phyloP scores from a whole-genome alignment of 2,329 filamentous ascomycete genomes.

The Alternaria postmessia region DNA sequence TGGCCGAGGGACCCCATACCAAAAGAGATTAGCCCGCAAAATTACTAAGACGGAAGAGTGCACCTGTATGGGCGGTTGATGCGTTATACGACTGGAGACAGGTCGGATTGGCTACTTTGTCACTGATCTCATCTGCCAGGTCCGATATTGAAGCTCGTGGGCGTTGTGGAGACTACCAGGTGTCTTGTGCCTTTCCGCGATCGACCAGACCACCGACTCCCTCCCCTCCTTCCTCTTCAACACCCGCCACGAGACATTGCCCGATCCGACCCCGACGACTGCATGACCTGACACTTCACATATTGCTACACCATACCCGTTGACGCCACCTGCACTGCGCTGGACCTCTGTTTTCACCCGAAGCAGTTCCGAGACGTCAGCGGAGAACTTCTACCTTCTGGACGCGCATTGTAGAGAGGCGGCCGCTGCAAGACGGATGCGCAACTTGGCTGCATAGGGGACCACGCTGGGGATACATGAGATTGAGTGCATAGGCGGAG shows the following conservation, averaged over 20 bases:
- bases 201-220: constrained; percentile 24
- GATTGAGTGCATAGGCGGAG: constrained; percentile 13
- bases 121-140: constrained; percentile 4
- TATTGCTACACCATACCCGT: constrained; percentile 6
- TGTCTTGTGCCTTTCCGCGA: constrained; percentile 20
- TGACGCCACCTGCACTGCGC: constrained; percentile 15
- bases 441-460: constrained; percentile 22
- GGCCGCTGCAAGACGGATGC: constrained; percentile 26
- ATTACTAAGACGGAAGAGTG: constrained; percentile 26
- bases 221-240: constrained; percentile 24
- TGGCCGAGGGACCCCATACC: constrained; percentile 24
- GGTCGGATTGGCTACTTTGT: constrained; percentile 10
- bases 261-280: constrained; percentile 10
- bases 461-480: constrained; percentile 4
- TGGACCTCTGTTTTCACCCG: constrained; percentile 13
- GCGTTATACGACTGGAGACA: constrained; percentile 8
- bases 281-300: constrained; percentile 14
- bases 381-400: constrained; percentile 20
- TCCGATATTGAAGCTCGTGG: constrained; percentile 17
- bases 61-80: constrained; percentile 16
- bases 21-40: constrained; percentile 28
- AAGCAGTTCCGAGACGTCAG: constrained; percentile 41
- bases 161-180: constrained; percentile 20
- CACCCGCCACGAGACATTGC: constrained; percentile 23
- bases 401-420: constrained; percentile 26